Percentiles rank a stretch among this genome's conserved stretches.
phyloP scores from a whole-genome alignment of 2,329 filamentous ascomycete species.

The Ceratocystis cubensis region DNA sequence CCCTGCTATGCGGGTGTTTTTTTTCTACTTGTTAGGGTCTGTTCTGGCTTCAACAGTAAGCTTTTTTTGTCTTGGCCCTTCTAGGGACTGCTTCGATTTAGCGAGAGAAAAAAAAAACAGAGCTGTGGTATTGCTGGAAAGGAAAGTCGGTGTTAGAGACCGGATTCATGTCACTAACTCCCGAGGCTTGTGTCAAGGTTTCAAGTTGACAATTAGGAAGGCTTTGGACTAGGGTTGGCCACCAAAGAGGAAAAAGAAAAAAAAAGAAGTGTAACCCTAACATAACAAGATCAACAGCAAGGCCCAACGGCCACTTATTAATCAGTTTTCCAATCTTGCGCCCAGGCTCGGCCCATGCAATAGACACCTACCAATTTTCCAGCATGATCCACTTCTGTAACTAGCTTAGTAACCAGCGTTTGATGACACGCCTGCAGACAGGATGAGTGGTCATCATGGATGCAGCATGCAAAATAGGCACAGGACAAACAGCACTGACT shows the following conservation, averaged over 20 bases:
- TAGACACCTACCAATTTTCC: too few relatives aligned
- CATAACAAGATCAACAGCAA: background rate
- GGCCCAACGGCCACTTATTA: background rate
- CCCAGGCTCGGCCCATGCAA: too few relatives aligned
- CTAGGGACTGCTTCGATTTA: background rate
- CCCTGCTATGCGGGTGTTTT: background rate
- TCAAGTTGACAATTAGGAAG: background rate
- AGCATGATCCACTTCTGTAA: background rate
- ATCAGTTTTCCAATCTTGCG: too few relatives aligned
- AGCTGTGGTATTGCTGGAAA: background rate
- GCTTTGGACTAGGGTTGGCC: background rate
- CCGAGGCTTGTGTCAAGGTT: constrained; percentile 1
- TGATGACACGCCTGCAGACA: background rate
- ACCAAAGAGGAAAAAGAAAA: background rate
- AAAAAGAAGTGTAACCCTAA: background rate
- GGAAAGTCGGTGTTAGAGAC: background rate
- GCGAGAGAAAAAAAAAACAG: background rate
- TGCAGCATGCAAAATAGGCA: background rate
- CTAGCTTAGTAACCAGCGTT: background rate
- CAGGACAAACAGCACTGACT: background rate
- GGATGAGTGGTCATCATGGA: background rate
- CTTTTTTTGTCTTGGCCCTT: background rate
- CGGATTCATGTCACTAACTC: background rate
- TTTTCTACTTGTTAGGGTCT: background rate
- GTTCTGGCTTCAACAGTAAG: background rate